Evolutionary conservation across 371 early-diverging fungal genomes (phyloP).

Genomic region (Lichtheimia corymbifera): DNA sequence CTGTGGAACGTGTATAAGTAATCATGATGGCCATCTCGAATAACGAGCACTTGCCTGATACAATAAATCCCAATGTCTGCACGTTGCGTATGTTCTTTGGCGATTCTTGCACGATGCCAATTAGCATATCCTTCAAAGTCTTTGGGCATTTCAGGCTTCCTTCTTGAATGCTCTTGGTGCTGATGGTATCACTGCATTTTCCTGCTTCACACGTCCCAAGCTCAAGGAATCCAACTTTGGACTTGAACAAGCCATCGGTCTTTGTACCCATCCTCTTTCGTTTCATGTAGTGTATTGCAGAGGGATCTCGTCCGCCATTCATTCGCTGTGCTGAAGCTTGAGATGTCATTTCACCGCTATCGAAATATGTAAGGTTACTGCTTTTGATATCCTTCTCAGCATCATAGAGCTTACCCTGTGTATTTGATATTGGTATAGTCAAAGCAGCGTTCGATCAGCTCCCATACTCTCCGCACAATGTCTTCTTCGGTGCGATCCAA

Average conservation of each 20-base stretch:
- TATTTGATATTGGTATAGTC: constrained; percentile 5
- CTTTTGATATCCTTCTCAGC: too few relatives aligned
- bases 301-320: neutral
- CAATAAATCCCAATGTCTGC: neutral
- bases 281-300: neutral
- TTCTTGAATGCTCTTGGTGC: constrained; percentile 7
- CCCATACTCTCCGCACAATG: constrained; percentile 2
- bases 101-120: constrained; percentile 3
- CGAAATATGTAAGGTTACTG: too few relatives aligned
- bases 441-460: constrained; percentile 10
- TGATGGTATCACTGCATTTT: neutral
- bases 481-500: constrained; percentile 1
- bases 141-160: constrained; percentile 9
- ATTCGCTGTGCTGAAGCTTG: neutral
- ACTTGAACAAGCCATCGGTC: constrained; percentile 1
- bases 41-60: neutral
- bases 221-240: neutral
- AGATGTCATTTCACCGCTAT: neutral
- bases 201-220: constrained; percentile 4
- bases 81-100: constrained; percentile 1
- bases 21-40: neutral
- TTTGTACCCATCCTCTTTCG: constrained; percentile 1
- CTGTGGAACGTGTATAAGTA: neutral
- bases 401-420: neutral
- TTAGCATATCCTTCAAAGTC: constrained; percentile 16